phyloP scores from a whole-genome alignment of 352 stramenopile genomes.

The Phytophthora hybrid region DNA sequence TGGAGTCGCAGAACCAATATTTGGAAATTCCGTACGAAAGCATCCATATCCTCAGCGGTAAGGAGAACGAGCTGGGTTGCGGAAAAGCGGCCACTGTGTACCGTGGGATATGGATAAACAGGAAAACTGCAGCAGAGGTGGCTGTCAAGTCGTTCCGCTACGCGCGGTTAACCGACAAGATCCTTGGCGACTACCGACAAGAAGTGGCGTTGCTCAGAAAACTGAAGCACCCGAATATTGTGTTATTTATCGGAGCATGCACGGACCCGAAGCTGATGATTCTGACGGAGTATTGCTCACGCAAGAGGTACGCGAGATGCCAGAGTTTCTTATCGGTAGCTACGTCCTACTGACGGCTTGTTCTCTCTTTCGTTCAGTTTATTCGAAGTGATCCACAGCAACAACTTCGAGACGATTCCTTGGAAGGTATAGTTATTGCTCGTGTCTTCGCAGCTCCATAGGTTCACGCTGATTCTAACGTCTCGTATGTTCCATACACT shows the following conservation, averaged over 20 bases:
- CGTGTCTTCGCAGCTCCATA: not conserved
- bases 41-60: slow-evolving; percentile 87
- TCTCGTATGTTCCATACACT: slow-evolving; percentile 5
- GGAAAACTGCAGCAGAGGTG: slow-evolving; percentile 85
- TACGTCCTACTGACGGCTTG: not conserved
- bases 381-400: slow-evolving; percentile 91
- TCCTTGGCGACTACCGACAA: slow-evolving; percentile 85
- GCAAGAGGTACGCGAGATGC: slow-evolving; percentile 69
- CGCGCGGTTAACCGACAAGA: slow-evolving; percentile 89
- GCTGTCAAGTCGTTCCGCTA: slow-evolving; percentile 90
- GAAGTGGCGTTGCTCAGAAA: slow-evolving; percentile 89
- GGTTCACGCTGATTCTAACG: not conserved
- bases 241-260: slow-evolving; percentile 92
- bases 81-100: slow-evolving; percentile 90
- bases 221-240: slow-evolving; percentile 91
- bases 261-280: slow-evolving; percentile 92
- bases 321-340: not conserved
- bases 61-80: slow-evolving; percentile 89
- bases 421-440: slow-evolving; percentile 72
- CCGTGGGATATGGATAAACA: slow-evolving; percentile 87
- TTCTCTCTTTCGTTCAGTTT: slow-evolving; percentile 53
- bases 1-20: slow-evolving; percentile 90
- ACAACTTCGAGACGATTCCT: slow-evolving; percentile 90
- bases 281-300: slow-evolving; percentile 90
- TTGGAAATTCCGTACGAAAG: slow-evolving; percentile 90